A percentile compares a stretch with the other conserved stretches of the same genome.
phyloP scores from a whole-genome alignment of 2,329 filamentous ascomycete genomes.

The Anisogramma anomala region DNA sequence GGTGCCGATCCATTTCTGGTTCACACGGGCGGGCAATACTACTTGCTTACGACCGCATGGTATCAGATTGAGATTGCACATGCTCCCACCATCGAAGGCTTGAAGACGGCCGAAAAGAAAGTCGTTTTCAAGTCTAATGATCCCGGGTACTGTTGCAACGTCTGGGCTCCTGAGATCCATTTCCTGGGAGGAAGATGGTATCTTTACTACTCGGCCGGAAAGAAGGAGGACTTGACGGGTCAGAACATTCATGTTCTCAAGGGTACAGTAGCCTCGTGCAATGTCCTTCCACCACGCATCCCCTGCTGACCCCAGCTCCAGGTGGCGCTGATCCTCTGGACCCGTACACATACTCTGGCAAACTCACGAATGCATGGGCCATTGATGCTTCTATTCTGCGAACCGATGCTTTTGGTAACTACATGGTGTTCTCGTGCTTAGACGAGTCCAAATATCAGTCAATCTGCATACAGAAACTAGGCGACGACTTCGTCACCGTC shows the following conservation, averaged over 20 bases:
- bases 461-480: too few species aligned
- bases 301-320: too few species aligned
- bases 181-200: slow-evolving; percentile 39
- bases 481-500: too few species aligned
- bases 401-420: too few species aligned
- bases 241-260: slow-evolving; percentile 42
- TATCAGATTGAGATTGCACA: slow-evolving; percentile 42
- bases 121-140: slow-evolving; percentile 37
- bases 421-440: too few species aligned
- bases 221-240: slow-evolving; percentile 37
- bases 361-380: too few species aligned
- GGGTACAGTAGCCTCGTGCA: too few species aligned
- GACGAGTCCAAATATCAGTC: too few species aligned
- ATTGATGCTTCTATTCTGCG: too few species aligned
- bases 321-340: too few species aligned
- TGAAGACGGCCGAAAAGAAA: slow-evolving; percentile 39
- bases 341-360: too few species aligned
- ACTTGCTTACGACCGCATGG: slow-evolving; percentile 45
- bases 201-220: slow-evolving; percentile 46
- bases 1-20: slow-evolving; percentile 43
- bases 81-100: slow-evolving; percentile 39
- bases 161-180: slow-evolving; percentile 48
- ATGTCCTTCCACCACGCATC: too few species aligned
- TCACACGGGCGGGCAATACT: slow-evolving; percentile 42
- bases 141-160: slow-evolving; percentile 37